phyloP scores from a whole-genome alignment of 768 basidiomycete genomes.

The Phlebiopsis gigantea region DNA sequence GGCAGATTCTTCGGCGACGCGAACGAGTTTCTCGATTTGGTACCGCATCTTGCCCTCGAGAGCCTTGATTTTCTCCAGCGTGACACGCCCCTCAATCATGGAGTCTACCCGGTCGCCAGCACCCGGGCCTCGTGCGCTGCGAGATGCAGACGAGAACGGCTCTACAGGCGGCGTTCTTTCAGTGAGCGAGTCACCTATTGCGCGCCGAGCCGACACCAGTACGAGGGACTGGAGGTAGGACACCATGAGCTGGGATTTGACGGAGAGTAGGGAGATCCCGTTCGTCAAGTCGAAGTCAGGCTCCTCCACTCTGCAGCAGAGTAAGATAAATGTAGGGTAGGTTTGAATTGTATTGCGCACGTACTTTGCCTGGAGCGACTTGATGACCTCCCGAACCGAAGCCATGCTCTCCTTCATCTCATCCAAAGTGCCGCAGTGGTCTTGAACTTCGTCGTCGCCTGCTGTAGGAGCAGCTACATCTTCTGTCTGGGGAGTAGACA shows the following conservation, averaged over 20 bases:
- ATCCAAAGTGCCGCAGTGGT: conserved; percentile 30
- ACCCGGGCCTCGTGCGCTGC: conserved; percentile 49
- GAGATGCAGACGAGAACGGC: conserved; percentile 48
- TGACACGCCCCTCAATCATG: conserved; percentile 72
- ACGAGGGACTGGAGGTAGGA: conserved; percentile 83
- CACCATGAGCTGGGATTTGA: conserved; percentile 81
- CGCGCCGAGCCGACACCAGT: conserved; percentile 66
- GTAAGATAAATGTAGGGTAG: background rate
- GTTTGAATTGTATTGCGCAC: conserved; percentile 14
- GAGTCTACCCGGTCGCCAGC: conserved; percentile 75
- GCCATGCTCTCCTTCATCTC: conserved; percentile 61
- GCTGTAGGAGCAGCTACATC: background rate
- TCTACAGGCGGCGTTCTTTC: conserved; percentile 42
- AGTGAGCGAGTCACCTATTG: conserved; percentile 57
- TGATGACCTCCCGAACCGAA: conserved; percentile 52
- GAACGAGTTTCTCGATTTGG: conserved; percentile 92
- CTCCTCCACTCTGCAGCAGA: conserved; percentile 23
- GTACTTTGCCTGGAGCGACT: conserved; percentile 51
- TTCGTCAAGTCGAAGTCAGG: conserved; percentile 50
- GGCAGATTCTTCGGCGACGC: conserved; percentile 59
- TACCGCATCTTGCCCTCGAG: conserved; percentile 88
- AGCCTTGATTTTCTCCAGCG: conserved; percentile 83
- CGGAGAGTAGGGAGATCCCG: conserved; percentile 87
- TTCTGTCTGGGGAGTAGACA: background rate
- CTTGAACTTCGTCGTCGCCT: conserved; percentile 13